These are phyloP conservation scores for Kodamaea arcana DNA, from an alignment of 1,139 yeast genomes.

Conservation along the genomic window DNA sequence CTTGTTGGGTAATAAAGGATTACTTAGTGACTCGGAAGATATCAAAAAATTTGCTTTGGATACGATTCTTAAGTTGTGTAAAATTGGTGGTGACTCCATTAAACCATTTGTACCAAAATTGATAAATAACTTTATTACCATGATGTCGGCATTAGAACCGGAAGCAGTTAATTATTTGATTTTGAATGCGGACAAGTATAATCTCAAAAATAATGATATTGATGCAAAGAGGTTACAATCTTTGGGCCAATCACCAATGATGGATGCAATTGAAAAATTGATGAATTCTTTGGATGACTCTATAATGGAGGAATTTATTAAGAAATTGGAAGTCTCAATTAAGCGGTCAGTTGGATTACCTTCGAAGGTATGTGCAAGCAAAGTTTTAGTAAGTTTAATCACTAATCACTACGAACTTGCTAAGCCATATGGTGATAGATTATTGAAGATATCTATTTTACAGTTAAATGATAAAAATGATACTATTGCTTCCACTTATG, in stretches of 20 bases:
- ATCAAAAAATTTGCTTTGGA: slow-evolving; percentile 72
- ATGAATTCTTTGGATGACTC: slow-evolving; percentile 54
- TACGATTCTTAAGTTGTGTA: slow-evolving; percentile 66
- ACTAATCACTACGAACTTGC: slow-evolving; percentile 52
- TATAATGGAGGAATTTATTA: slow-evolving; percentile 50
- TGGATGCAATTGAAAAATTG: slow-evolving; percentile 79
- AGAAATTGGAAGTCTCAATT: slow-evolving; percentile 44
- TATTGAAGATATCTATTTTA: slow-evolving; percentile 52
- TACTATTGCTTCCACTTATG: slow-evolving; percentile 71
- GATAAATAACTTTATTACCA: slow-evolving; percentile 60
- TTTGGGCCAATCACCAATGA: slow-evolving; percentile 78
- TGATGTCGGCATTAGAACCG: slow-evolving; percentile 89
- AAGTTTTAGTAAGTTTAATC: slow-evolving; percentile 63
- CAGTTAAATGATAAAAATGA: slow-evolving; percentile 71
- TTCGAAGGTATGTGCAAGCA: slow-evolving; percentile 85
- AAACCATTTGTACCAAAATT: slow-evolving; percentile 67
- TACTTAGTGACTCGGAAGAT: slow-evolving; percentile 83
- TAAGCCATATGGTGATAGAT: slow-evolving; percentile 58
- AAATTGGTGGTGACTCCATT: slow-evolving; percentile 55
- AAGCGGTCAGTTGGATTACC: slow-evolving; percentile 83
- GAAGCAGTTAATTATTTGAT: slow-evolving; percentile 83
- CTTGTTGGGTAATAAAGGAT: slow-evolving; percentile 71
- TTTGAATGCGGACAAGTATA: slow-evolving; percentile 84
- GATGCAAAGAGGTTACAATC: slow-evolving; percentile 76
- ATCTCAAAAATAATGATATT: slow-evolving; percentile 63